A percentile compares a stretch with the other conserved stretches of the same genome.
Evolutionary conservation across 2,329 filamentous ascomycete species (phyloP).

Genomic region (Alternaria gansuensis): DNA sequence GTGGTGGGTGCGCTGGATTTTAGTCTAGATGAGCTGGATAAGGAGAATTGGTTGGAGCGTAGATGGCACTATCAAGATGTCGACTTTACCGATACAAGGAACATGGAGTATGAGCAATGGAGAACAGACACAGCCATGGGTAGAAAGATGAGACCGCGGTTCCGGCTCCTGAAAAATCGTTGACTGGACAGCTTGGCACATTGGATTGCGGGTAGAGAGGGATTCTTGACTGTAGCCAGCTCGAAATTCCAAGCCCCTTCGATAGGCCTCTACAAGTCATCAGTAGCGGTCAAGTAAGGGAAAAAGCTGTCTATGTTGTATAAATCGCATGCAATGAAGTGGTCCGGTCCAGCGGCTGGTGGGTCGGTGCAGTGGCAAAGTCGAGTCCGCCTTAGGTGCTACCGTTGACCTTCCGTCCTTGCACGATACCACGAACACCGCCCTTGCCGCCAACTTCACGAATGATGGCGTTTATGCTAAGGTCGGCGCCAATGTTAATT

Average conservation of each 20-base stretch:
- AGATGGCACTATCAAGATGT: conserved; percentile 48
- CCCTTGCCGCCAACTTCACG: conserved; percentile 89
- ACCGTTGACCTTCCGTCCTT: conserved; percentile 43
- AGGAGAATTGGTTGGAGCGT: conserved; percentile 49
- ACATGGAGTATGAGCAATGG: conserved; percentile 40
- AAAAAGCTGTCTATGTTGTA: conserved; percentile 2
- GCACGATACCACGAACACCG: conserved; percentile 59
- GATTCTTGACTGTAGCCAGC: not conserved
- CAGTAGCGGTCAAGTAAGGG: not conserved
- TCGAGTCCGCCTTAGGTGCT: conserved; percentile 33
- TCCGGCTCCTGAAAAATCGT: conserved; percentile 35
- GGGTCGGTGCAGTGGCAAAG: conserved; percentile 5
- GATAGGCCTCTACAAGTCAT: not conserved
- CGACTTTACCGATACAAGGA: conserved; percentile 5
- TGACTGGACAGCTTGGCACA: conserved; percentile 16
- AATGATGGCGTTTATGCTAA: conserved; percentile 80
- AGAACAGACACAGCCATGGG: conserved; percentile 27
- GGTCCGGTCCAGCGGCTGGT: not conserved
- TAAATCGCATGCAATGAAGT: conserved; percentile 1
- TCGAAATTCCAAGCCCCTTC: not conserved
- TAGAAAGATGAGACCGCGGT: conserved; percentile 34
- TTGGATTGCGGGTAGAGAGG: not conserved
- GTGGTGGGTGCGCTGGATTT: conserved; percentile 54
- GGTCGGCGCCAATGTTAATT: conserved; percentile 83
- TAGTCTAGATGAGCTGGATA: conserved; percentile 51